phyloP scores from a whole-genome alignment of 805 yeast species.

The Wickerhamiella bombiphila region DNA sequence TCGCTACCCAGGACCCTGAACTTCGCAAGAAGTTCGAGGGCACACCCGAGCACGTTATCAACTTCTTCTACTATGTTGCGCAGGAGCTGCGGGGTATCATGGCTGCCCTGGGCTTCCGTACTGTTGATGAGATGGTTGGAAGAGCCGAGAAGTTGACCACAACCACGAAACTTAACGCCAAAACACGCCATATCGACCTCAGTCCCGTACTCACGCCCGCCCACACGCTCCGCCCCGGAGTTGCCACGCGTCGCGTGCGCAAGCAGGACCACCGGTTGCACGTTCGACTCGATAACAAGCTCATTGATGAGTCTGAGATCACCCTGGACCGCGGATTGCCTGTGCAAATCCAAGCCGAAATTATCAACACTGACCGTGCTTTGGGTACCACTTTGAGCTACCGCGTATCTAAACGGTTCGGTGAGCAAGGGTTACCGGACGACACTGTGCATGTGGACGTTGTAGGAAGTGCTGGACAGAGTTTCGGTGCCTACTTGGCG shows the following conservation, averaged over 20 bases:
- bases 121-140: conserved; percentile 96
- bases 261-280: conserved; percentile 91
- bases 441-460: conserved; percentile 91
- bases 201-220: conserved; percentile 95
- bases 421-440: conserved; percentile 85
- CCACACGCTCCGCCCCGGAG: conserved; percentile 91
- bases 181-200: conserved; percentile 81
- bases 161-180: conserved; percentile 71
- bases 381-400: conserved; percentile 90
- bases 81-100: conserved; percentile 82
- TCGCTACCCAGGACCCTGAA: conserved; percentile 96
- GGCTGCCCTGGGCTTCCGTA: conserved; percentile 92
- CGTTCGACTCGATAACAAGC: conserved; percentile 85
- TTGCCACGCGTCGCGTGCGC: conserved; percentile 79
- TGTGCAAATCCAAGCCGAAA: conserved; percentile 82
- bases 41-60: conserved; percentile 96
- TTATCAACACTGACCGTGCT: conserved; percentile 92
- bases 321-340: conserved; percentile 96
- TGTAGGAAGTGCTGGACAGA: conserved; percentile 92
- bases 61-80: conserved; percentile 89
- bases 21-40: conserved; percentile 85
- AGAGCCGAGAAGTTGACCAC: conserved; percentile 81
- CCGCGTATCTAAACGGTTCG: conserved; percentile 83
- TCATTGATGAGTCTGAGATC: conserved; percentile 88
- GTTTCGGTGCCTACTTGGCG: conserved; percentile 95